Conservation (phyloP, 2,329 filamentous ascomycete genomes). For the Trichoderma simmonsii region DNA sequence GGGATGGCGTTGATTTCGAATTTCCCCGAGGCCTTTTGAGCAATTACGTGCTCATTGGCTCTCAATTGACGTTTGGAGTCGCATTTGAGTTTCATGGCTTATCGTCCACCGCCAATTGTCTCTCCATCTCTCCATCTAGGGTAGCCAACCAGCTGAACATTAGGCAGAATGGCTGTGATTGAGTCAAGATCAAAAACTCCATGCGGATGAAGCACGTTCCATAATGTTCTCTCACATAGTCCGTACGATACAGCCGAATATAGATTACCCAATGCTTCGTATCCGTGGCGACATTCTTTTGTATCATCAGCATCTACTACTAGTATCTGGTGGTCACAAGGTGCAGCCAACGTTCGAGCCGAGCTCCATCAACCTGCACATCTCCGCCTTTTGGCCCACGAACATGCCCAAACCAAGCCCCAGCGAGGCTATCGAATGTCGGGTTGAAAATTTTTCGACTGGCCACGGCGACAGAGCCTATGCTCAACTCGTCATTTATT, state of each 20-base stretch:
- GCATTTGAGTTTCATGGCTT: neutral
- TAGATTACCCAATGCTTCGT: neutral
- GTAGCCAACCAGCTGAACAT: neutral
- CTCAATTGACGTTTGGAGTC: neutral
- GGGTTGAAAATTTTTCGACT: neutral
- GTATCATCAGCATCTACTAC: neutral
- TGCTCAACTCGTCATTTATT: neutral
- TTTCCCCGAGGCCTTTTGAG: neutral
- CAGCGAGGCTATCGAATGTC: neutral
- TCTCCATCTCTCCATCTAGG: neutral
- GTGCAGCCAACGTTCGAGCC: slow-evolving; percentile 1
- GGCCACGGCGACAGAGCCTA: neutral
- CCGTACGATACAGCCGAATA: neutral
- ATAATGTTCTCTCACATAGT: neutral
- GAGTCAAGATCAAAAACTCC: neutral
- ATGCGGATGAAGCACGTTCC: neutral
- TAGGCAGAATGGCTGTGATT: neutral
- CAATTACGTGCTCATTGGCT: neutral
- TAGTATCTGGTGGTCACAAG: neutral
- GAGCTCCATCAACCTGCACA: neutral
- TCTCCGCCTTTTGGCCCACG: slow-evolving; percentile 3
- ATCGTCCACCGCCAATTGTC: neutral
- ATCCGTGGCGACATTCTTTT: neutral
- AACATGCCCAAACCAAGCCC: neutral
- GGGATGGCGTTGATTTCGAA: neutral